Percentiles rank a stretch among this genome's conserved stretches.
These are phyloP conservation scores for Lachancea kluyveri DNA, from an alignment of 805 yeast species.

Conservation along the genomic window DNA sequence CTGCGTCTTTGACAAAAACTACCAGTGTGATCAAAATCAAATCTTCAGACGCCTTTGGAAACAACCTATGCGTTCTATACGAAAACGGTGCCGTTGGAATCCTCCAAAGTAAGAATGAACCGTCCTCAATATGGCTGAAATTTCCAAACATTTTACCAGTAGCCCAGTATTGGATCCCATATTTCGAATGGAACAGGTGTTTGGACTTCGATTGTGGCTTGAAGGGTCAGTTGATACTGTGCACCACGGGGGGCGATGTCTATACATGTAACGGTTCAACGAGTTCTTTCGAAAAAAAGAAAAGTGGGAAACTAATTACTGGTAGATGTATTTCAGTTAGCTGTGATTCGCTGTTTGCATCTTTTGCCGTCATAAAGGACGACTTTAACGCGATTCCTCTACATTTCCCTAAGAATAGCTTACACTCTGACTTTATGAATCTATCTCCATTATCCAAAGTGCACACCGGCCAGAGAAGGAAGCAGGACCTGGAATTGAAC, in stretches of 20 bases:
- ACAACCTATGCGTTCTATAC: slow-evolving; percentile 43
- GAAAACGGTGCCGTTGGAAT: slow-evolving; percentile 53
- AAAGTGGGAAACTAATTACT: slow-evolving; percentile 32
- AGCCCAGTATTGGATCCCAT: slow-evolving; percentile 53
- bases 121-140: slow-evolving; percentile 25
- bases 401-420: slow-evolving; percentile 39
- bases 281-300: slow-evolving; percentile 15
- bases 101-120: slow-evolving; percentile 9
- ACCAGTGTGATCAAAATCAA: slow-evolving; percentile 28
- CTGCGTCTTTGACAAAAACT: slow-evolving; percentile 20
- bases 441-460: slow-evolving; percentile 42
- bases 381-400: slow-evolving; percentile 56
- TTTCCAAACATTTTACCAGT: slow-evolving; percentile 42
- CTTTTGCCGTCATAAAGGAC: slow-evolving; percentile 62
- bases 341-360: slow-evolving; percentile 58
- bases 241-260: slow-evolving; percentile 65
- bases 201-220: slow-evolving; percentile 59
- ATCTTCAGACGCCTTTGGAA: slow-evolving; percentile 31
- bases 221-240: slow-evolving; percentile 64
- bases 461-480: slow-evolving; percentile 7
- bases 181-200: slow-evolving; percentile 40
- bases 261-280: slow-evolving; percentile 31
- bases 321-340: slow-evolving; percentile 41
- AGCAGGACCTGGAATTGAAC: slow-evolving; percentile 10
- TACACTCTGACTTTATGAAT: slow-evolving; percentile 46